Conservation (phyloP, 306 rosid species). For the Dalbergia cultrata region DNA sequence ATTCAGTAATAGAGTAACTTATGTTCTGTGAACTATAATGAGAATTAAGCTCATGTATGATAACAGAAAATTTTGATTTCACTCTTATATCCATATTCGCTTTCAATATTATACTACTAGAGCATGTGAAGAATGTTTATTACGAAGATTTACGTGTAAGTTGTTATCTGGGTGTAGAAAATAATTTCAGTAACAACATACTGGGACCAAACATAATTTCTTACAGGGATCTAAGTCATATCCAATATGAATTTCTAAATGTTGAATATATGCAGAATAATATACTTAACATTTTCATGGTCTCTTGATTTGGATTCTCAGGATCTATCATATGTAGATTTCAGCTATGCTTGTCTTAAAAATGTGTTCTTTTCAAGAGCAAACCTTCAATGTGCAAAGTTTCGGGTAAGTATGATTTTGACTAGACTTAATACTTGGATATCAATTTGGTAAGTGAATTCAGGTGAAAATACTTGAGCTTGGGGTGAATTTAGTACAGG, state of each 20-base stretch:
- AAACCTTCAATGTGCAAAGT: constrained; percentile 88
- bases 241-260: background rate
- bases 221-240: constrained; percentile 24
- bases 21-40: constrained; percentile 10
- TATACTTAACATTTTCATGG: constrained; percentile 37
- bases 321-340: constrained; percentile 89
- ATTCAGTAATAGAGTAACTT: constrained; percentile 2
- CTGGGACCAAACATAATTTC: background rate
- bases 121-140: constrained; percentile 34
- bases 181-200: constrained; percentile 19
- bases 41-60: background rate
- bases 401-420: constrained; percentile 71
- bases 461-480: constrained; percentile 32
- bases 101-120: constrained; percentile 22
- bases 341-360: constrained; percentile 93
- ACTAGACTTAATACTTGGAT: constrained; percentile 23
- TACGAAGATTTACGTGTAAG: background rate
- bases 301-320: constrained; percentile 56
- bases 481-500: constrained; percentile 34
- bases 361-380: constrained; percentile 92
- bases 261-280: constrained; percentile 23
- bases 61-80: background rate
- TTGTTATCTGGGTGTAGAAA: constrained; percentile 6
- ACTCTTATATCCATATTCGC: background rate
- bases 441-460: constrained; percentile 35